Conservation (phyloP, 1,284 basidiomycete genomes). For the Macrocystidia cucumis region DNA sequence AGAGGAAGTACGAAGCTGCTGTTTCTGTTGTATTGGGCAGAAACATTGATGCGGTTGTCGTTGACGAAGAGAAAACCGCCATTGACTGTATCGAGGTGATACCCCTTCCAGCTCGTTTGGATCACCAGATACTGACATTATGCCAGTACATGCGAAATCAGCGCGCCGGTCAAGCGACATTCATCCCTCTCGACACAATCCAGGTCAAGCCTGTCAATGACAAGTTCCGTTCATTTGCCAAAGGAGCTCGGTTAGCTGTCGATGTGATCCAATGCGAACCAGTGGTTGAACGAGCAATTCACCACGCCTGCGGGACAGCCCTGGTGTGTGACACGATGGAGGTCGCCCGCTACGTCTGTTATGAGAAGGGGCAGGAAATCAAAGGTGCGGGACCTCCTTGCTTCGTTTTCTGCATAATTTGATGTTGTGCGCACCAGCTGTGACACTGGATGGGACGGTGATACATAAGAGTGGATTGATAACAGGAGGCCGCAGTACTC, state of each 20-base stretch:
- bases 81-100: conserved; percentile 97
- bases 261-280: conserved; percentile 91
- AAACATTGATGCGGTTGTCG: conserved; percentile 93
- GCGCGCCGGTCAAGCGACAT: conserved; percentile 91
- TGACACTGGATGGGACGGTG: conserved; percentile 93
- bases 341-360: conserved; percentile 85
- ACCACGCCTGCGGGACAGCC: conserved; percentile 92
- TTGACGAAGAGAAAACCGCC: conserved; percentile 94
- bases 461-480: conserved; percentile 98
- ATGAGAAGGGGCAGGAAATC: conserved; percentile 91
- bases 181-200: conserved; percentile 95
- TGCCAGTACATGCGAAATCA: conserved; percentile 92
- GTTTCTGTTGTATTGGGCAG: conserved; percentile 94
- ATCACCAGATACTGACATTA: conserved; percentile 3
- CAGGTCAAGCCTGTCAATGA: conserved; percentile 93
- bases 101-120: conserved; percentile 6
- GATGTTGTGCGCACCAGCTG: conserved; percentile 47
- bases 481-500: conserved; percentile 86
- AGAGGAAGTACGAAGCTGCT: conserved; percentile 88
- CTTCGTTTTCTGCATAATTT: conserved; percentile 3
- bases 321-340: conserved; percentile 95
- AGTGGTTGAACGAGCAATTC: conserved; percentile 87
- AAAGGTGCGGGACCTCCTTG: conserved; percentile 58
- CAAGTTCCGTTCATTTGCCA: conserved; percentile 87
- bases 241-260: conserved; percentile 88